Base-by-base conservation (phyloP, 2,329 filamentous ascomycete genomes). In the Ophiobolus disseminans region DNA sequence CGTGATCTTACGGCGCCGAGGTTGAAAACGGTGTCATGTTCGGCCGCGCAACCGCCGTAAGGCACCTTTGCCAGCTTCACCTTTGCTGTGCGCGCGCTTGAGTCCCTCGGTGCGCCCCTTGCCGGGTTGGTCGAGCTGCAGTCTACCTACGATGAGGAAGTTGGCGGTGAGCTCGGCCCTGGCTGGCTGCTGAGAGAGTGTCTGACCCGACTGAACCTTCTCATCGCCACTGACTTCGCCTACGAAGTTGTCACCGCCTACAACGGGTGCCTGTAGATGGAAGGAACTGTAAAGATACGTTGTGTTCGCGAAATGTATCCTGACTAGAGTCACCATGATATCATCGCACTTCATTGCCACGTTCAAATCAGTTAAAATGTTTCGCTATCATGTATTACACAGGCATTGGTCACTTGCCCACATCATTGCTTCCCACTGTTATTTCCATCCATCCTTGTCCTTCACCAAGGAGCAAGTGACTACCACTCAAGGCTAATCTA, bases 401-500 rank as follows among this genome's bases (percentile, higher is more conserved):
- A 26, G 23, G 23, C 11, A 26, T 26, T 11, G 11, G 23, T 26
- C 23, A 11, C 23, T 11, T 26, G 23, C 23, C 23, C 23, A 7
- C 16, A 23, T 37, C 17, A 31, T 7, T 10, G 8, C 39, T 38
- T 32, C 21, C 21, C 39, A 37, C 37, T 26, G n/a, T 46, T 31
- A n/a, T 31, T 5, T n/a, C 14, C 28, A 7, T 26, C 11, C 23
- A 26, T 26, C 11, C 7, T 26, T 37, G 1, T 34, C 35, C 20
- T 26, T 28, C 16, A 3, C 17, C 20, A 34, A 40, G 11, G 20
- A 35, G 44, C 28, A 34, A 38, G 5, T 13, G 23, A 41, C 3
- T 48, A 30, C 23, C 26, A 36, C 38, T 42, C 22, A 17, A 41
- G 10, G n/a, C 5, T 37, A 31, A 23, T 39, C 28, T 11, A 31